Evolutionary conservation across 176 grass and related monocot species (phyloP), one percentile per base, ranked within the genome.

Genomic region (Eragrostis nindensis): DNA sequence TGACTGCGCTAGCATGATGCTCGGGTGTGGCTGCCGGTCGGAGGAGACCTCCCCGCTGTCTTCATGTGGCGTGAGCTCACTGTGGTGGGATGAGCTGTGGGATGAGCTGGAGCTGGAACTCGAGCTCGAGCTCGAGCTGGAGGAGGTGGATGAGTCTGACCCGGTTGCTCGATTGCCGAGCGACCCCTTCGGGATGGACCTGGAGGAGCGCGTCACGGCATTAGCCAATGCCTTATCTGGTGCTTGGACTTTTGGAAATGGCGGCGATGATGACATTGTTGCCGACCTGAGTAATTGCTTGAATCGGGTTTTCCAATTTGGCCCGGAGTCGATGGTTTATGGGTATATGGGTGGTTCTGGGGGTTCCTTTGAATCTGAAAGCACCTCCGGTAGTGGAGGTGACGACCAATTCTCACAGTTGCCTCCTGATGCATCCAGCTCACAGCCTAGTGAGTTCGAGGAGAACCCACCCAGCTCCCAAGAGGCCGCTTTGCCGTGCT

Each of bases 161-260:
- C 85, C 86, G 1, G 94, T 75, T 29, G 68, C 82, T 50, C 78
- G 75, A 55, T 79, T 97, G 70, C 94, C 94, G 19, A 62, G 52
- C 0, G 94, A 97, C 40, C 94, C 94, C n/a, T 97, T 93, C 1
- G 94, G 72, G 50, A 97, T 97, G 94, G 86, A 93, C 40, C 44
- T 93, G 55, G 73, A n/a, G 79, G 83, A 74, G 22, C 24, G 32
- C 24, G 24, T 9, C n/a, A 59, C 87, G 46, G 80, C 82, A 0
- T 75, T 97, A 17, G 88, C 88, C 40, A 83, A 70, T 63, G 62
- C 29, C 43, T 85, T 77, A 32, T 89, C 82, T 1, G 39, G 62
- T 77, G 41, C 67, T 17, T 68, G 62, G 40, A 52, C n/a, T 79
- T 90, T 80, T 57, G 68, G 73, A 69, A 80, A 46, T 52, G 25